Conservation (phyloP, 2,329 filamentous ascomycete genomes). For the Fusarium redolens region DNA sequence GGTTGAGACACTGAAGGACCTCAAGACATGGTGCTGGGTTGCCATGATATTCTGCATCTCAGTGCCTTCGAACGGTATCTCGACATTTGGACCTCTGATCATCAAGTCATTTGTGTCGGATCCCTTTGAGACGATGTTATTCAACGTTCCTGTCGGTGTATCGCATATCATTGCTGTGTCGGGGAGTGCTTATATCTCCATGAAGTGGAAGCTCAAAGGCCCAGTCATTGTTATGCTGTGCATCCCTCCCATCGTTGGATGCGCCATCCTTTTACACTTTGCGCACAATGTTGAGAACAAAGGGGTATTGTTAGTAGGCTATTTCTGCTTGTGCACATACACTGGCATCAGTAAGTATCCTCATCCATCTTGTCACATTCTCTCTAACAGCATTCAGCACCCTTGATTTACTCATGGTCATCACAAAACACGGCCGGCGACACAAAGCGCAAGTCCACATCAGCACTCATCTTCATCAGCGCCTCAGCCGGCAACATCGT, state of each 20-base stretch:
- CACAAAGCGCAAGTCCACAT: conserved; percentile 76
- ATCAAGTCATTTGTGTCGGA: conserved; percentile 69
- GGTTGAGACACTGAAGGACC: conserved; percentile 64
- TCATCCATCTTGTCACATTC: too few species aligned
- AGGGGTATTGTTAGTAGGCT: conserved; percentile 64
- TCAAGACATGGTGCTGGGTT: conserved; percentile 72
- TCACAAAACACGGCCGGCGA: conserved; percentile 74
- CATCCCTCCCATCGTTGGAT: conserved; percentile 68
- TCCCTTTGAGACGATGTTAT: conserved; percentile 66
- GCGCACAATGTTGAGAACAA: conserved; percentile 59
- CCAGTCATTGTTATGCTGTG: conserved; percentile 66
- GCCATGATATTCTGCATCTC: conserved; percentile 66
- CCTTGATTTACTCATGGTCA: conserved; percentile 70
- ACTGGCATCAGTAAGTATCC: conserved; percentile 53
- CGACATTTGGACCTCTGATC: conserved; percentile 70
- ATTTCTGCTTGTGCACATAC: conserved; percentile 69
- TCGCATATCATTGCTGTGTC: conserved; percentile 70
- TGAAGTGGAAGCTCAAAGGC: conserved; percentile 65
- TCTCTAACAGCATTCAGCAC: conserved; percentile 50
- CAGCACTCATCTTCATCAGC: conserved; percentile 72
- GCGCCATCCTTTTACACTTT: conserved; percentile 63
- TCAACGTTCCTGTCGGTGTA: conserved; percentile 70
- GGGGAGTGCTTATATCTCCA: conserved; percentile 66
- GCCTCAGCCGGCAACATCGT: conserved; percentile 75
- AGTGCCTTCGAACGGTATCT: conserved; percentile 67